A percentile compares a stretch with the other conserved stretches of the same genome.
These are phyloP conservation scores for Phaffomyces antillensis DNA, from an alignment of 805 yeast genomes.

Conservation along the genomic window DNA sequence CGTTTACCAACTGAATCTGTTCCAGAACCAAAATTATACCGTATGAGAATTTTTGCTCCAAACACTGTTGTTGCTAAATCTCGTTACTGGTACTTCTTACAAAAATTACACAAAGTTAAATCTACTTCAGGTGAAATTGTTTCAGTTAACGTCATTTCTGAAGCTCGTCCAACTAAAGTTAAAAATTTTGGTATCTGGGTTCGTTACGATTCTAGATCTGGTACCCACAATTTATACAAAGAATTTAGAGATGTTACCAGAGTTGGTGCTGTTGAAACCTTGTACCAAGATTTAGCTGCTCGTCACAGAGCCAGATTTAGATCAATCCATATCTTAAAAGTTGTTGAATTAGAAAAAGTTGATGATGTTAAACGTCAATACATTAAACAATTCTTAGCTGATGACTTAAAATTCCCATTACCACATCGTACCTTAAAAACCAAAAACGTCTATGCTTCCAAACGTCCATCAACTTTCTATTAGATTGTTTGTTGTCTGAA, in stretches of 20 bases:
- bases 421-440: conserved; percentile 98
- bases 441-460: conserved; percentile 79
- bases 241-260: conserved; percentile 99
- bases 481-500: conserved; percentile 31
- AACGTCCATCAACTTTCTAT: conserved; percentile 97
- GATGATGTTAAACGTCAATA: conserved; percentile 99
- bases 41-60: conserved; percentile 99
- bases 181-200: conserved; percentile 99
- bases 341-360: conserved; percentile 96
- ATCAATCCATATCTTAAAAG: conserved; percentile 98
- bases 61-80: conserved; percentile 99
- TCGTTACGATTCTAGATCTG: conserved; percentile 99
- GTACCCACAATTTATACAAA: conserved; percentile 99
- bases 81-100: conserved; percentile 99
- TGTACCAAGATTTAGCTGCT: conserved; percentile 99
- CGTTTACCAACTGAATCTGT: conserved; percentile 98
- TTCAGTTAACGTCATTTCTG: conserved; percentile 83
- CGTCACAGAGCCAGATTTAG: conserved; percentile 99
- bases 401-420: conserved; percentile 98
- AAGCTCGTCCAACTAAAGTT: conserved; percentile 97
- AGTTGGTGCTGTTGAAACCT: conserved; percentile 96
- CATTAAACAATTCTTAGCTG: conserved; percentile 92
- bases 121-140: conserved; percentile 99
- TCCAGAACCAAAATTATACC: conserved; percentile 99
- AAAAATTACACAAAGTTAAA: conserved; percentile 98